Evolutionary conservation across 495 filamentous ascomycete genomes (phyloP).

Genomic region (Penicillium coffeae): DNA sequence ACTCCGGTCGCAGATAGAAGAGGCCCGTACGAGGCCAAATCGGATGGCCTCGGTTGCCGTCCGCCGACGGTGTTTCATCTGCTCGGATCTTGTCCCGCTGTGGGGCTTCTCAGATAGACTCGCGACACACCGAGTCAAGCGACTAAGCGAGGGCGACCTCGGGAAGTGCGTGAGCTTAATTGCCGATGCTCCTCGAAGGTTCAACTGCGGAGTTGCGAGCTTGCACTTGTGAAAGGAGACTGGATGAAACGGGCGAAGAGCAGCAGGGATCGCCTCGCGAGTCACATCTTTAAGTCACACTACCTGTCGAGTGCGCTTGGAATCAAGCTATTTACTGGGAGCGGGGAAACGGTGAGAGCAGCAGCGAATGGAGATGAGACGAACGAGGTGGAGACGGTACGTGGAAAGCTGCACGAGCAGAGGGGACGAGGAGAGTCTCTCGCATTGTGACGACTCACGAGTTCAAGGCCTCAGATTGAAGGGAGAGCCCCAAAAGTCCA

Average conservation of each 20-base stretch:
- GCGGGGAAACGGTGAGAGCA: neutral
- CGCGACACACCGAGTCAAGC: neutral
- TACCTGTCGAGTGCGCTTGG: too few relatives aligned
- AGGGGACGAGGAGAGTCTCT: too few relatives aligned
- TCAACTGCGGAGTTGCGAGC: too few relatives aligned
- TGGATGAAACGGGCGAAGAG: too few relatives aligned
- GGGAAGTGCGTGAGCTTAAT: neutral
- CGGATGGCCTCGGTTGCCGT: constrained; percentile 26
- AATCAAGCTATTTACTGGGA: too few relatives aligned
- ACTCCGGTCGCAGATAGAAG: constrained; percentile 23
- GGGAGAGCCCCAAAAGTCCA: too few relatives aligned
- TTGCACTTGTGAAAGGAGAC: too few relatives aligned
- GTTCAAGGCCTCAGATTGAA: too few relatives aligned
- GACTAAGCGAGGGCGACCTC: neutral
- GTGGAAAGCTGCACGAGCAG: neutral
- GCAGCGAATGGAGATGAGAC: neutral
- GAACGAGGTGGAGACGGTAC: neutral
- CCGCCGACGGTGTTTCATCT: constrained; percentile 21
- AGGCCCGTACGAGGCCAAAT: constrained; percentile 17
- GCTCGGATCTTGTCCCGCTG: constrained; percentile 26
- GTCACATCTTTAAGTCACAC: too few relatives aligned
- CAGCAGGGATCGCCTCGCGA: too few relatives aligned
- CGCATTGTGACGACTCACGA: too few relatives aligned
- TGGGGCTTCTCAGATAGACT: constrained; percentile 21
- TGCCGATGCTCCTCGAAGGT: too few relatives aligned